A percentile compares a stretch with the other conserved stretches of the same genome.
These are phyloP conservation scores for Sclerotinia sclerotiorum DNA, from an alignment of 2,329 filamentous ascomycete genomes.

Conservation along the genomic window DNA sequence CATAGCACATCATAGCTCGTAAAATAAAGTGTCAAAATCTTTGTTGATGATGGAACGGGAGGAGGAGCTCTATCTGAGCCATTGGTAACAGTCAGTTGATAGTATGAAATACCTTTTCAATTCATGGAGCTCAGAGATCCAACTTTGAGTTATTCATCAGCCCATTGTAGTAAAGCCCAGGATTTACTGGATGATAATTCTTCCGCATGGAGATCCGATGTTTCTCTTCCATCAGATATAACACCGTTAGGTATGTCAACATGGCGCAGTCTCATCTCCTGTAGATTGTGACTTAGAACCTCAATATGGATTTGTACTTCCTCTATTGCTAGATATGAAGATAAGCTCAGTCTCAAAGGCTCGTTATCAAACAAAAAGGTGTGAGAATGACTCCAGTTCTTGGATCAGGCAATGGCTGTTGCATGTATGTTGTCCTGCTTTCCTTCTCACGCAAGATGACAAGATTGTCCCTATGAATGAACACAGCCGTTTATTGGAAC, in stretches of 20 bases:
- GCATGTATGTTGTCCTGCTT: neutral
- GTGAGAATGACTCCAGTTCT: too few relatives aligned
- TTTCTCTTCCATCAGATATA: neutral
- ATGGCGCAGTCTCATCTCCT: too few relatives aligned
- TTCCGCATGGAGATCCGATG: neutral
- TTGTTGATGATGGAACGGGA: neutral
- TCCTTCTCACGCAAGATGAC: neutral
- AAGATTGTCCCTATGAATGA: neutral
- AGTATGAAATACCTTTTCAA: neutral
- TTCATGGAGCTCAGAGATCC: neutral
- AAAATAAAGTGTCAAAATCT: neutral
- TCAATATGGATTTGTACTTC: neutral
- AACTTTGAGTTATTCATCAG: neutral
- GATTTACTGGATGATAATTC: neutral
- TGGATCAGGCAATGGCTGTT: neutral
- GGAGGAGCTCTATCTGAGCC: neutral
- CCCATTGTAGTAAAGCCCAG: neutral
- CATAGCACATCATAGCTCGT: neutral
- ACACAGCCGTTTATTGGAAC: neutral
- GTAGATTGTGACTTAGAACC: neutral
- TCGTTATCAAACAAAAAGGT: neutral
- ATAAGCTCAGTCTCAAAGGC: neutral
- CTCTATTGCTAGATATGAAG: neutral
- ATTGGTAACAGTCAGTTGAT: neutral
- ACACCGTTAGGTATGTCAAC: neutral